A percentile compares a stretch with the other conserved stretches of the same genome.
These are phyloP conservation scores for Pleurotus tuber-regium DNA, from an alignment of 768 basidiomycete genomes.

Conservation along the genomic window DNA sequence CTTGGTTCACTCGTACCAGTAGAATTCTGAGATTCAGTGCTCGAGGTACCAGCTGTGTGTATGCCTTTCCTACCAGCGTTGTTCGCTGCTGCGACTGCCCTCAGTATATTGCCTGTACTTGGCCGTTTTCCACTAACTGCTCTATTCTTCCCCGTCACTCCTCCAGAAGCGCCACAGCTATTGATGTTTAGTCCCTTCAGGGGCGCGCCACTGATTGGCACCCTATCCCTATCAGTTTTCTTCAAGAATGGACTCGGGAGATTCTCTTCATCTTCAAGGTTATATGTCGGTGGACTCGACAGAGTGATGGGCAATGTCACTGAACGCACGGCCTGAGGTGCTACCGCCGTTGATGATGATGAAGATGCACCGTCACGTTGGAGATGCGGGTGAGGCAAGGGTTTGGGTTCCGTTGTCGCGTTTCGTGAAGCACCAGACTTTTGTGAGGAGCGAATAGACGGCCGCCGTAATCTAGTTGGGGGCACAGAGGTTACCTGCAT, in stretches of 20 bases:
- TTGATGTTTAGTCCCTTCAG: constrained; percentile 5
- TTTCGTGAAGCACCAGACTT: constrained; percentile 24
- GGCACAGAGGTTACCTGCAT: constrained; percentile 25
- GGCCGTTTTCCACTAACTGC: constrained; percentile 31
- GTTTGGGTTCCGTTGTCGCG: constrained; percentile 29
- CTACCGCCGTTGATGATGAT: constrained; percentile 17
- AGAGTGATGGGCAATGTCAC: constrained; percentile 18
- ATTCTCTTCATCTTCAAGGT: constrained; percentile 78
- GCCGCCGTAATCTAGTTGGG: constrained; percentile 51
- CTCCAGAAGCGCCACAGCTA: background rate
- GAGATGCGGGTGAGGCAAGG: constrained; percentile 44
- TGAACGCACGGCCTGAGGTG: constrained; percentile 11
- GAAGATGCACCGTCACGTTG: constrained; percentile 13
- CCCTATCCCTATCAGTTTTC: constrained; percentile 40
- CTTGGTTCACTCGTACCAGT: constrained; percentile 22
- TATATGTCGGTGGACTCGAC: constrained; percentile 49
- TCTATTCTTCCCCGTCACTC: constrained; percentile 7
- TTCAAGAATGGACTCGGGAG: constrained; percentile 83
- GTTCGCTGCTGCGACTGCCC: constrained; percentile 62
- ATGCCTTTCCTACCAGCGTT: constrained; percentile 9
- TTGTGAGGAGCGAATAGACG: constrained; percentile 49
- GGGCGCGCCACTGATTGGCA: constrained; percentile 10
- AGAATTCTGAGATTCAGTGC: background rate
- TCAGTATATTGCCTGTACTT: constrained; percentile 51
- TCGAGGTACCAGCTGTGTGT: background rate